A percentile compares a stretch with the other conserved stretches of the same genome.
Conservation (phyloP, 257 asterid species). For the Petunia secreta region DNA sequence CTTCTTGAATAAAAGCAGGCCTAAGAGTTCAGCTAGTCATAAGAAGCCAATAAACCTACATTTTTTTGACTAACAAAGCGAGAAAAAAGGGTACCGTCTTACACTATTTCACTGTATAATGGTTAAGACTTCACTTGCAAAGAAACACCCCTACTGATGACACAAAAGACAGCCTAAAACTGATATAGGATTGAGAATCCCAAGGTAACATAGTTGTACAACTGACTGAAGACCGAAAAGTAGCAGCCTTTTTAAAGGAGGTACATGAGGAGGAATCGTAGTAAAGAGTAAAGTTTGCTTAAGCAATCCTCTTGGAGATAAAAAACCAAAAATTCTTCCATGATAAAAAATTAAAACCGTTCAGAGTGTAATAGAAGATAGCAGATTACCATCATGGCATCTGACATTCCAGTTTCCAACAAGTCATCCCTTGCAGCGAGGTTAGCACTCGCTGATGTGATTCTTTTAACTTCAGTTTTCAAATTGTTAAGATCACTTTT, state of each 20-base stretch:
- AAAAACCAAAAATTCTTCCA: not conserved
- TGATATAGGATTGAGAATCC: not conserved
- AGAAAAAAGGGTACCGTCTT: not conserved
- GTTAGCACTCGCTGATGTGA: constrained; percentile 22
- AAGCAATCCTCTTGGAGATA: not conserved
- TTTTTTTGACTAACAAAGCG: not conserved
- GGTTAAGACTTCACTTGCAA: not conserved
- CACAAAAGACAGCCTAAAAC: not conserved
- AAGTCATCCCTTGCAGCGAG: constrained; percentile 29
- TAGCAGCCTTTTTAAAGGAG: not conserved
- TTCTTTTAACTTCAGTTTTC: constrained; percentile 28
- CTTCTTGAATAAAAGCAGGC: not conserved
- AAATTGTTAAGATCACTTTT: constrained; percentile 29
- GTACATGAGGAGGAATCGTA: not conserved
- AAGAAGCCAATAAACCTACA: not conserved
- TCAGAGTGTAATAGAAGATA: not conserved
- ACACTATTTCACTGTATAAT: not conserved
- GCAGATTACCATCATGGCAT: constrained; percentile 25
- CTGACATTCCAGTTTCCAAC: constrained; percentile 29
- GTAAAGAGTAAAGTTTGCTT: not conserved
- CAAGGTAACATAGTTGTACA: not conserved
- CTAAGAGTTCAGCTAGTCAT: not conserved
- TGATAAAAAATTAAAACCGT: not conserved
- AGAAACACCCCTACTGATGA: not conserved
- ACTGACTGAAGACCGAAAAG: not conserved